Base-by-base conservation (phyloP, 2,329 filamentous ascomycete genomes). In the Colletotrichum chrysophilum region DNA sequence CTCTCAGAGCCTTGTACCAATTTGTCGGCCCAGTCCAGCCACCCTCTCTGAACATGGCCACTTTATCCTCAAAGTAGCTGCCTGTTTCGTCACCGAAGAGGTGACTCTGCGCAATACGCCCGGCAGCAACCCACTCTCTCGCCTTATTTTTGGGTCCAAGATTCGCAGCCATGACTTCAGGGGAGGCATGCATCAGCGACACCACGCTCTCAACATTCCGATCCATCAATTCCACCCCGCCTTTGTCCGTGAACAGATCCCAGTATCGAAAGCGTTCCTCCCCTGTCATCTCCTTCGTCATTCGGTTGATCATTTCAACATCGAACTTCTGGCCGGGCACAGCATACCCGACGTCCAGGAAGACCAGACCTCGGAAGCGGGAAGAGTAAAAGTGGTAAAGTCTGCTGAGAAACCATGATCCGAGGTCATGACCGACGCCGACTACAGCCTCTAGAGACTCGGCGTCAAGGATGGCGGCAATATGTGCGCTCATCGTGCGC, bases 401-500 rank as follows among this genome's bases (percentile, higher is more conserved):
- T 2, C 83, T 78, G 3, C 82, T 83, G 6, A 84, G 56, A 0
- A 85, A 70, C 7, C 81, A 83, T 12, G 82, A 79, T 1, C 83
- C 83, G 62, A 84, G 82, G 36, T 86, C 85, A 34, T 86, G 85
- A 0, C 82, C 84, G 2, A 85, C 77, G 81, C 94, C 92, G 85
- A 94, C 94, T 71, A 91, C 91, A 77, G 92, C 90, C 81, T 91
- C 90, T 55, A 91, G 90, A 81, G 97, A 96, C 81, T 95, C 94
- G 67, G 93, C 90, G 69, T 95, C 95, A 70, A 97, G 91, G 21
- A 90, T 94, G 64, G 95, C 95, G 48, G 93, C 91, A 71, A 97
- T 85, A 71, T 97, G 88, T 3, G 95, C 94, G 78, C 94, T 88
- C 95, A 98, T 97, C 84, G 95, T 94, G 86, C 94, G 95, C 82